Base-by-base conservation (phyloP, 768 basidiomycete genomes). In the Trametes punicea region DNA sequence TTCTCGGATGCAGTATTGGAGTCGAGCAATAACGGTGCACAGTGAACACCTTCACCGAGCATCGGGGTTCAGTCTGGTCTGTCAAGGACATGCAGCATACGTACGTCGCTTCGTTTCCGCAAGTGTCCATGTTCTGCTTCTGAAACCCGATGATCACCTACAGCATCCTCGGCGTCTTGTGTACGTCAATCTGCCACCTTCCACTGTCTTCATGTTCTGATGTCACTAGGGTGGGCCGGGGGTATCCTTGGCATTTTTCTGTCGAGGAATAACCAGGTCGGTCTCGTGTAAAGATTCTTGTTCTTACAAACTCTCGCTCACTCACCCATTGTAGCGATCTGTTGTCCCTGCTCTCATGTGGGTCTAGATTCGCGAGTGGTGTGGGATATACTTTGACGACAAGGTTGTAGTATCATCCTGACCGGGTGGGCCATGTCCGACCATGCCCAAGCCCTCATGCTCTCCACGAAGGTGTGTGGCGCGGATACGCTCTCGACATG, bases 31-130 rank as follows among this genome's bases (percentile, higher is more conserved):
- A 1, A 36, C 13, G 1, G 23, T 7, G 5, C 34, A 55, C 63
- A 82, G 87, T 97, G 54, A 96, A 97, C 62, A 95, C 93, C 0
- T 95, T 96, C 67, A 95, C 93, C 0, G 90, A 93, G 65, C 93
- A 97, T 67, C 88, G 84, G 46, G 90, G 90, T 7, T 78, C 77
- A 18, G 69, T 64, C 0, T 96, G 94, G 94, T 88, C 84, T 2
- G 87, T 87, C 50, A 94, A 96, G 69, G 94, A 96, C 69, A 89
- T 94, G 90, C 93, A 95, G 64, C 93, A 96, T 70, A 93, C 91
- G 84, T 91, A 66, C 60, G 88, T 38, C 18, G 13, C 31, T 9
- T 48, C 20, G 18, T 18, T 16, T 34, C 4, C 38, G 41, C n/a
- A n/a, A 16, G 41, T 16, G 44, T 20, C 40, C 6, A 21, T 59